Evolutionary conservation across 225 moss, liverwort and hornwort genomes (phyloP).

Genomic region (Sphagnum contortum): DNA sequence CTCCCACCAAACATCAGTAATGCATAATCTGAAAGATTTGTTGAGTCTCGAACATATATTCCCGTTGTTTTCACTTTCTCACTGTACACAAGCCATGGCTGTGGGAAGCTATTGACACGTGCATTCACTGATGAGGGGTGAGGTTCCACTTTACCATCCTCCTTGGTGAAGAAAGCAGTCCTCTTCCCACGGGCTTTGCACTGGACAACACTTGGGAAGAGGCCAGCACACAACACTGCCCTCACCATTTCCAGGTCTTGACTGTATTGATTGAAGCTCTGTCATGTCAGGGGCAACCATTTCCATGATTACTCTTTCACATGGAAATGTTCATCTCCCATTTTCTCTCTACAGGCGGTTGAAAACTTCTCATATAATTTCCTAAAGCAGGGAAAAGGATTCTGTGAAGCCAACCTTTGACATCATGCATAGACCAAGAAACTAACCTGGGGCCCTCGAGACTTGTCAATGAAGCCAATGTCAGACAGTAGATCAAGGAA

Average conservation of each 20-base stretch:
- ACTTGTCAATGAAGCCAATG: conserved; percentile 88
- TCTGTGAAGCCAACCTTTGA: too few species aligned
- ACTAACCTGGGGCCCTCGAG: conserved; percentile 45
- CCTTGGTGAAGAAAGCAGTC: conserved; percentile 92
- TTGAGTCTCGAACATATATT: conserved; percentile 89
- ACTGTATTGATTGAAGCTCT: conserved; percentile 87
- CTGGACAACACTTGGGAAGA: conserved; percentile 94
- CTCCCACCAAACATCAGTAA: conserved; percentile 95
- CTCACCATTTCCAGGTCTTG: conserved; percentile 93
- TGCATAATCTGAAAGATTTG: conserved; percentile 87
- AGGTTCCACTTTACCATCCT: conserved; percentile 99
- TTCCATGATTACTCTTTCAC: too few species aligned
- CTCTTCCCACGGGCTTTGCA: conserved; percentile 89
- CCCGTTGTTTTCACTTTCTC: conserved; percentile 94
- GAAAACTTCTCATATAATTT: too few species aligned
- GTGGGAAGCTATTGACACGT: conserved; percentile 63
- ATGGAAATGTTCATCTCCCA: too few species aligned
- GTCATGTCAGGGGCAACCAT: conserved; percentile 5
- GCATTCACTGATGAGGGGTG: conserved; percentile 97
- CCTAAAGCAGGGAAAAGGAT: too few species aligned
- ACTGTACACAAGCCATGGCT: conserved; percentile 90
- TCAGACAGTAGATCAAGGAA: conserved; percentile 88
- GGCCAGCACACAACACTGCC: conserved; percentile 86
- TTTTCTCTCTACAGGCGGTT: too few species aligned
- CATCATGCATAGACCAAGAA: too few species aligned